Percentiles rank a stretch among this genome's conserved stretches.
Evolutionary conservation across 768 basidiomycete genomes (phyloP).

Genomic region (Mrakia frigida): DNA sequence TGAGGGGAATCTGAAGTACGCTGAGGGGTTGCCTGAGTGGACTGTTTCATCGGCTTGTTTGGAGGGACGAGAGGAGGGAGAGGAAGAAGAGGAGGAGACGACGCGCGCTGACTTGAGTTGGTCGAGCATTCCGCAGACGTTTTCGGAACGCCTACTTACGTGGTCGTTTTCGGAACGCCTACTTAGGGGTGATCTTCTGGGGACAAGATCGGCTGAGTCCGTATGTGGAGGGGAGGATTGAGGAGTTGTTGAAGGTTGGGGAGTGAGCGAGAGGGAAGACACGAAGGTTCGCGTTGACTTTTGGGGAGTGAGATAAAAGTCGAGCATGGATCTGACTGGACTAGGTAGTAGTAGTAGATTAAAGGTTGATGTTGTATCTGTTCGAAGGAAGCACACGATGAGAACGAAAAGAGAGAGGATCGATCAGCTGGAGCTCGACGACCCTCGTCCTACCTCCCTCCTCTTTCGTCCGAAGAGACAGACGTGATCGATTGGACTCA

Average conservation of each 20-base stretch:
- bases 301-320: neutral
- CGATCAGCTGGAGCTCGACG: neutral
- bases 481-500: constrained; percentile 47
- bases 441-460: too few species aligned
- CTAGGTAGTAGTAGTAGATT: neutral
- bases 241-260: constrained; percentile 33
- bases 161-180: constrained; percentile 40
- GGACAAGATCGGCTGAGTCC: constrained; percentile 37
- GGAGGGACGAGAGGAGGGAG: neutral
- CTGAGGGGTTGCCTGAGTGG: constrained; percentile 35
- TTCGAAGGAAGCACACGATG: too few species aligned
- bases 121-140: neutral
- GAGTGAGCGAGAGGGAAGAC: neutral
- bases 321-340: neutral
- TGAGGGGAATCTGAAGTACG: constrained; percentile 35
- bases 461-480: neutral
- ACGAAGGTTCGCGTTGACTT: too few species aligned
- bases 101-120: neutral
- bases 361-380: constrained; percentile 34
- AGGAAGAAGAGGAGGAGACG: neutral
- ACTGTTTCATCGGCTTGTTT: too few species aligned
- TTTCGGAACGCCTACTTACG: too few species aligned
- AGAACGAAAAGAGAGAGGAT: neutral
- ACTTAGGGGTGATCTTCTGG: constrained; percentile 41
- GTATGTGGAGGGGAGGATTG: constrained; percentile 35